Evolutionary conservation across 2,329 filamentous ascomycete genomes (phyloP).

Genomic region (Diaporthe velutina): DNA sequence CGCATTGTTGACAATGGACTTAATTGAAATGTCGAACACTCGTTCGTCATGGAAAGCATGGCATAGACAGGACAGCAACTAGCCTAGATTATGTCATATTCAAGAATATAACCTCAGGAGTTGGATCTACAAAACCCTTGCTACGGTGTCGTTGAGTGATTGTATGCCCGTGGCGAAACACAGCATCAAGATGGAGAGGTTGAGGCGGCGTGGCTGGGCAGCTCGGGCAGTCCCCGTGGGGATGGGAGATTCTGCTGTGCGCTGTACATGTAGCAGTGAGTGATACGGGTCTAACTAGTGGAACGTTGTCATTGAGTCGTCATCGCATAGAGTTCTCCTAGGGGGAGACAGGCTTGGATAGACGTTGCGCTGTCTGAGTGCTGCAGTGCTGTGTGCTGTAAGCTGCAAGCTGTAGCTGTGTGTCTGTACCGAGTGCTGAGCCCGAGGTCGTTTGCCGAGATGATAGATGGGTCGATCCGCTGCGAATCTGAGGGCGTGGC

Average conservation of each 20-base stretch:
- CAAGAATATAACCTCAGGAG: background rate
- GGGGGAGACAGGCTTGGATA: background rate
- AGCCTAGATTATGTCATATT: too few species aligned
- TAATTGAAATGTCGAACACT: background rate
- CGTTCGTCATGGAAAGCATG: background rate
- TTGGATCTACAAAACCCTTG: background rate
- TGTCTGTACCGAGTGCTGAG: background rate
- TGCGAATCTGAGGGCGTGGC: slow-evolving; percentile 11
- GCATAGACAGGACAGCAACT: too few species aligned
- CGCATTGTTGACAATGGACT: background rate
- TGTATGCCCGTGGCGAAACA: background rate
- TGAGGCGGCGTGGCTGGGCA: slow-evolving; percentile 14
- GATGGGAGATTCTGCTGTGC: background rate
- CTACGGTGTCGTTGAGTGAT: background rate
- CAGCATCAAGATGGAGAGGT: background rate
- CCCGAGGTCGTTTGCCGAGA: background rate
- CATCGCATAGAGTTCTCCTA: background rate
- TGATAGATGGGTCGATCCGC: slow-evolving; percentile 23
- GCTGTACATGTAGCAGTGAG: background rate
- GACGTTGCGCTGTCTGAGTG: background rate
- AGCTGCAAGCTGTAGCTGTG: background rate
- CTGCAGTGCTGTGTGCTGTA: background rate
- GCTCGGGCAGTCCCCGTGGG: slow-evolving; percentile 20
- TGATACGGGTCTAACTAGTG: background rate
- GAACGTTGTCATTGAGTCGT: background rate